Evolutionary conservation across 2,329 filamentous ascomycete species (phyloP), one percentile per base, ranked within the genome.

Genomic region (Cercospora nicotianae): DNA sequence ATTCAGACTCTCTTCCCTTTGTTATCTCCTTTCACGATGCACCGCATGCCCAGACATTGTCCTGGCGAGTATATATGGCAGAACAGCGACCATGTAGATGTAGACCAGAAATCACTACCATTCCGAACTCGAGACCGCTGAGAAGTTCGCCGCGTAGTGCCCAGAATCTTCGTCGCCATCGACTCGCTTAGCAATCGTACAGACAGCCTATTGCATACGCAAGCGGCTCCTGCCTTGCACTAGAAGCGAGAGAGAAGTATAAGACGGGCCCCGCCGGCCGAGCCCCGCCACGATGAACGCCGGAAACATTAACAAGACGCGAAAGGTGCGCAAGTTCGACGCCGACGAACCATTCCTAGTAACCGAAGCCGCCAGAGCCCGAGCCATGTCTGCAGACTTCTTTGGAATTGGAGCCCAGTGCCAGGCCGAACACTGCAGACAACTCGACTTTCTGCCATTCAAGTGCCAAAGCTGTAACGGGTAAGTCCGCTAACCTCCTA

Each of bases 381-480:
- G 36, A 6, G 36, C 36, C 36, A 42, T 42, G 36, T 42, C 36
- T 42, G 36, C 36, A n/a, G 94, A 97, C 81, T 90, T 94, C 59
- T 90, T 92, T 75, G 87, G 94, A 26, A 90, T 98, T 74, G 95
- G 95, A 80, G 88, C 88, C 70, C 94, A 97, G 83, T 99, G 95
- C 86, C 89, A 97, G 80, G 90, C 91, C 81, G 84, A 90, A 72
- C 96, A 93, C 84, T 99, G 95, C 85, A 91, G 94, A 78, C 91
- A 95, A 78, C 91, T 98, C 69, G 95, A 98, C 81, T 98, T 99
- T 80, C 88, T 99, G 4, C 95, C 95, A 3, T 98, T 98, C 80
- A 87, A 89, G 77, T 99, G 95, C 83, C 92, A 96, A 78, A 95
- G 91, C 73, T 99, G 95, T 82, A 87, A 82, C 75, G 84, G 85